Percentiles rank a stretch among this genome's conserved stretches.
Conservation (phyloP, 106 monocot species). For the Dendrobium officinale region DNA sequence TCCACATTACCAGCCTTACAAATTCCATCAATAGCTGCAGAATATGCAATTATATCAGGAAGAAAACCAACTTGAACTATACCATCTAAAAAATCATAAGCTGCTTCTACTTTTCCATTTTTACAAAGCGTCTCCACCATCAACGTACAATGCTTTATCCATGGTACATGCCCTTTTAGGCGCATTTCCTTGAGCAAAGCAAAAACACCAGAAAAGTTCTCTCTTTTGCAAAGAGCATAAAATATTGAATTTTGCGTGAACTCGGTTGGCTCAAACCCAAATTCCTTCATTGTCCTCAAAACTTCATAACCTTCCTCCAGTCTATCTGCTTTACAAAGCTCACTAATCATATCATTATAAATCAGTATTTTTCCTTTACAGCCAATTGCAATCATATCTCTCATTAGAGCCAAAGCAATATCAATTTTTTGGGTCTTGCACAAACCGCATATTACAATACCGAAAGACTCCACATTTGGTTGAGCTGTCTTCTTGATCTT, state of each 20-base stretch:
- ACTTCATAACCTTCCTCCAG: constrained; percentile 53
- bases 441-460: constrained; percentile 49
- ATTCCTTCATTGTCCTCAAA: constrained; percentile 43
- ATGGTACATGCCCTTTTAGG: constrained; percentile 49
- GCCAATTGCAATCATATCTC: constrained; percentile 47
- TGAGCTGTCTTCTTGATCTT: constrained; percentile 21
- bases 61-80: constrained; percentile 64
- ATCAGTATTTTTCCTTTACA: constrained; percentile 55
- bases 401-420: constrained; percentile 47
- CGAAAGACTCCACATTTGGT: constrained; percentile 64
- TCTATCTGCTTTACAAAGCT: constrained; percentile 44
- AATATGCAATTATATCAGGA: constrained; percentile 69
- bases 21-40: constrained; percentile 61
- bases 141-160: constrained; percentile 70
- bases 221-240: constrained; percentile 46
- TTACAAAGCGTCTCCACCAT: constrained; percentile 58
- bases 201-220: constrained; percentile 26
- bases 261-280: constrained; percentile 50
- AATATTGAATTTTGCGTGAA: constrained; percentile 82
- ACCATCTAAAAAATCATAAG: constrained; percentile 45
- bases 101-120: constrained; percentile 45
- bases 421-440: constrained; percentile 56
- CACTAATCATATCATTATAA: constrained; percentile 61
- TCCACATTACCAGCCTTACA: constrained; percentile 47
- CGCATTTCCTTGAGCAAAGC: constrained; percentile 67